Evolutionary conservation across 768 basidiomycete genomes (phyloP), one percentile per base, ranked within the genome.

Genomic region (Phanerochaete sordida): DNA sequence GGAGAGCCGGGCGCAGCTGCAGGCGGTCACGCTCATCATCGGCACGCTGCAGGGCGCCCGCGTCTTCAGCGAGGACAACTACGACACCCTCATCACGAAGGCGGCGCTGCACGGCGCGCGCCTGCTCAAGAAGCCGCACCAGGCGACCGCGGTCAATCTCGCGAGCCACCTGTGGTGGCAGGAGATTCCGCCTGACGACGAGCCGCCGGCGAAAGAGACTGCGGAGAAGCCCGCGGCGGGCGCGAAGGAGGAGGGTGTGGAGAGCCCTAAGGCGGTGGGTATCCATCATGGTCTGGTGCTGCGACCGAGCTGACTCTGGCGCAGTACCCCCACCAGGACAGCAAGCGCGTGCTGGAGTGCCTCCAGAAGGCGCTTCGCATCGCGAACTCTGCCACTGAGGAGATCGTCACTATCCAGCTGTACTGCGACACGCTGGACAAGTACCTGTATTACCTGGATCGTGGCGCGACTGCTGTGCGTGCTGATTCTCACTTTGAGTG

Each of bases 111-210:
- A 99, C 72, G 95, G 93, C 4, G 91, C 95, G 30, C 96, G 96
- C 75, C 75, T 98, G 64, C 73, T 99, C 73, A 99, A 99, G 83
- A 98, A 99, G 81, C 93, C 93, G 13, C 96, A 98, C 73, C 97
- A 98, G 74, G 90, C 95, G 13, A 92, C 88, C 9, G 97, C 96
- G 4, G 97, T 98, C 23, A 87, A 91, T 51, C 79, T 94, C 30
- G 97, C 97, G 8, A 97, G 95, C 71, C 97, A 99, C 75, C 76
- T 99, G 65, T 99, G 96, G 96, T 99, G 95, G 95, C 97, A 98
- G 71, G 90, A 90, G 62, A 78, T 84, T 26, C 73, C 80, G 1
- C 64, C 75, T 24, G 84, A 80, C 15, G 77, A 71, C 26, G 82
- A 81, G 43, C 75, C 69, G 9, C 80, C 79, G 56, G 70, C 66